phyloP scores from a whole-genome alignment of 2,329 filamentous ascomycete species.

The Alternaria burnsii region DNA sequence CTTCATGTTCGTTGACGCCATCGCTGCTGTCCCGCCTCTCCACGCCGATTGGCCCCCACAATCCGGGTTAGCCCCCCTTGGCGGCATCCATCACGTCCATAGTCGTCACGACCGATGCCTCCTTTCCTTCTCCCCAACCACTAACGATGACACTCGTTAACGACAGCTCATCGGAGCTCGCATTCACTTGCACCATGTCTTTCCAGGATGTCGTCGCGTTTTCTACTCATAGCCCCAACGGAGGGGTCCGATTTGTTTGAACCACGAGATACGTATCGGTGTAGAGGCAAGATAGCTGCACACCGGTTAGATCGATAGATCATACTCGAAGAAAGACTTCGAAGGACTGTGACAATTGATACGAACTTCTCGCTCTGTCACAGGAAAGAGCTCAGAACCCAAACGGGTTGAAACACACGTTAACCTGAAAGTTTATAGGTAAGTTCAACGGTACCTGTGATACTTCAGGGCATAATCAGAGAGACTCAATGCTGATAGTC shows the following conservation, averaged over 20 bases:
- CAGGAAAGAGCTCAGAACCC: background rate
- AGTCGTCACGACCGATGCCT: constrained; percentile 27
- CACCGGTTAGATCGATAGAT: constrained; percentile 29
- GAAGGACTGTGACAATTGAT: background rate
- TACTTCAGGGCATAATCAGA: background rate
- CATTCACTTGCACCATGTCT: constrained; percentile 26
- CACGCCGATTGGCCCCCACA: constrained; percentile 29
- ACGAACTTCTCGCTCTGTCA: background rate
- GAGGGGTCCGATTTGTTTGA: constrained; percentile 61
- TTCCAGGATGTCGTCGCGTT: constrained; percentile 38
- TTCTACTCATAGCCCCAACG: constrained; percentile 62
- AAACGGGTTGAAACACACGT: background rate
- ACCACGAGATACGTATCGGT: constrained; percentile 36
- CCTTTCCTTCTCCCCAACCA: constrained; percentile 35
- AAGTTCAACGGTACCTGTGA: constrained; percentile 3
- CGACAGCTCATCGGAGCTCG: constrained; percentile 40
- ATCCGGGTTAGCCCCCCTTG: constrained; percentile 27
- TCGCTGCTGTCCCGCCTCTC: constrained; percentile 18
- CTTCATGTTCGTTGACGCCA: constrained; percentile 20
- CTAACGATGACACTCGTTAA: constrained; percentile 39
- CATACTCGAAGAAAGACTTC: constrained; percentile 6
- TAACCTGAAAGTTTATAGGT: constrained; percentile 13
- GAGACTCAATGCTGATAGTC: background rate
- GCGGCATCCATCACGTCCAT: constrained; percentile 21
- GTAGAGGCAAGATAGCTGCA: constrained; percentile 38